A percentile compares a stretch with the other conserved stretches of the same genome.
Conservation (phyloP, 2,329 filamentous ascomycete species). For the Fusarium irregulare region DNA sequence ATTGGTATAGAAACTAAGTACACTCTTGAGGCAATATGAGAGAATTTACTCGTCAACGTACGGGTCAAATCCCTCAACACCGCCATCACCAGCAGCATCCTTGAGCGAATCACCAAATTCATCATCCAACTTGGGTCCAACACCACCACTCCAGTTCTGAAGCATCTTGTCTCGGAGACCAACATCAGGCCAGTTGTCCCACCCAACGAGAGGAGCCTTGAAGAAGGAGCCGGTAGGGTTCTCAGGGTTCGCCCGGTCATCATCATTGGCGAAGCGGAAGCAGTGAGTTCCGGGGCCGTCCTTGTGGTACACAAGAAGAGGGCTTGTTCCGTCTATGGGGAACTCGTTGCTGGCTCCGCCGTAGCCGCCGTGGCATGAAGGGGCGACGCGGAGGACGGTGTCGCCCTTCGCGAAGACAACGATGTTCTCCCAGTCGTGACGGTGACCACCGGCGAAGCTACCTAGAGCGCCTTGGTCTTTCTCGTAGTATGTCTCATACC, state of each 20-base stretch:
- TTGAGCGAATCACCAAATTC: slow-evolving; percentile 43
- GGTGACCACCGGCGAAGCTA: slow-evolving; percentile 50
- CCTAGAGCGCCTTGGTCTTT: slow-evolving; percentile 56
- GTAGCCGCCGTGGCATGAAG: slow-evolving; percentile 47
- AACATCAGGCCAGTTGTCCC: slow-evolving; percentile 45
- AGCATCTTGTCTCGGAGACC: slow-evolving; percentile 44
- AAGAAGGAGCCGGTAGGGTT: slow-evolving; percentile 45
- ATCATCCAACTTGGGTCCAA: slow-evolving; percentile 47
- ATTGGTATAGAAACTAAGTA: neutral
- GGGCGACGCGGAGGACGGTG: slow-evolving; percentile 44
- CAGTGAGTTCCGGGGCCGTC: slow-evolving; percentile 46
- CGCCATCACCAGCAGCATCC: slow-evolving; percentile 42
- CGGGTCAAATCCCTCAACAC: slow-evolving; percentile 46
- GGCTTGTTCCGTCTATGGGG: slow-evolving; percentile 32
- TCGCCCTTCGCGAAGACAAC: slow-evolving; percentile 50
- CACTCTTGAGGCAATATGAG: fast-evolving
- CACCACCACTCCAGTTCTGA: slow-evolving; percentile 43
- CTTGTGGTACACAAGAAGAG: slow-evolving; percentile 48
- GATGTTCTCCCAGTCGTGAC: slow-evolving; percentile 57
- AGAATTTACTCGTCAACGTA: slow-evolving; percentile 30
- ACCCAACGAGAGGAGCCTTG: slow-evolving; percentile 44
- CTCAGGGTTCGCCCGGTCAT: slow-evolving; percentile 42
- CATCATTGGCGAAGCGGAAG: slow-evolving; percentile 48
- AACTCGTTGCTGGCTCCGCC: slow-evolving; percentile 39
- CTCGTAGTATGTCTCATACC: slow-evolving; percentile 55